phyloP scores from a whole-genome alignment of 1,139 yeast species.

The Taphrina pruni region DNA sequence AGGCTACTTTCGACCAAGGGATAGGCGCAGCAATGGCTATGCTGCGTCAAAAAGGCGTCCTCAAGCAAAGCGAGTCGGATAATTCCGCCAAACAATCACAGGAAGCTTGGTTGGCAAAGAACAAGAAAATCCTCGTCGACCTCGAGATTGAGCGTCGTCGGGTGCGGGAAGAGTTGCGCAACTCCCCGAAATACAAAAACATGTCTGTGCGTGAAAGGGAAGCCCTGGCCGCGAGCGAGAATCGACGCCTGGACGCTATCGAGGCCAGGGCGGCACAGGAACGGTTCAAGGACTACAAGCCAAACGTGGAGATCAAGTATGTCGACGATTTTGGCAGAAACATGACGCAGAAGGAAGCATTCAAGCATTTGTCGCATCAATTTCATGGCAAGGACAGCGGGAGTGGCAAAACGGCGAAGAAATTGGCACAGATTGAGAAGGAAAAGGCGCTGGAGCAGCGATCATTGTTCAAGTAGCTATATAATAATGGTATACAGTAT shows the following conservation, averaged over 20 bases:
- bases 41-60: conserved; percentile 44
- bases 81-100: conserved; percentile 44
- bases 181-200: conserved; percentile 49
- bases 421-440: conserved; percentile 52
- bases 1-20: conserved; percentile 44
- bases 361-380: conserved; percentile 79
- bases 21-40: conserved; percentile 46
- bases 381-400: conserved; percentile 76
- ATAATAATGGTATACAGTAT: neutral
- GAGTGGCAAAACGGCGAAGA: conserved; percentile 55
- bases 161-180: conserved; percentile 47
- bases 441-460: conserved; percentile 50
- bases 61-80: conserved; percentile 45
- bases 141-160: conserved; percentile 45
- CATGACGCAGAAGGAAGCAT: conserved; percentile 76
- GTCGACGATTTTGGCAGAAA: conserved; percentile 73
- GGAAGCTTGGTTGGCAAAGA: conserved; percentile 44
- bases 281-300: conserved; percentile 61
- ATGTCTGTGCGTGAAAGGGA: conserved; percentile 52
- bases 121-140: conserved; percentile 41
- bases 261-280: conserved; percentile 51
- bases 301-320: conserved; percentile 68
- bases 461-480: conserved; percentile 47
- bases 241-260: conserved; percentile 48
- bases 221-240: conserved; percentile 56